Base-by-base conservation (phyloP, 352 stramenopile genomes). In the Phytopythium litorale region DNA sequence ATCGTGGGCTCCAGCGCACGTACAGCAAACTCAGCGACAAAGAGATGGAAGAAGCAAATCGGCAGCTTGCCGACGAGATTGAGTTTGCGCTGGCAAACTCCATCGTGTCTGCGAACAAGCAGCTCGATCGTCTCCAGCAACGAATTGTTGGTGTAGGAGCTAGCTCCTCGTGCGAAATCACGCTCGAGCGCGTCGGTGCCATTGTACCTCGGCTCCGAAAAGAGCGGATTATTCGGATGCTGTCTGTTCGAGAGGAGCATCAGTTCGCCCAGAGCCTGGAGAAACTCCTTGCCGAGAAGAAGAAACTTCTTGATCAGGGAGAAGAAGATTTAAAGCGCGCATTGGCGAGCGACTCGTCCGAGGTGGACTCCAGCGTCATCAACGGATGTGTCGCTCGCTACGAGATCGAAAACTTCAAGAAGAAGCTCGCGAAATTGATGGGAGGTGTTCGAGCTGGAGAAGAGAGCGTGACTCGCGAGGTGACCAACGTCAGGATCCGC, bases 391-490 rank as follows among this genome's bases (percentile, higher is more conserved):
- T 63, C 21, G 82, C 74, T 7, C 81, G 82, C 4, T 94, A 89
- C 54, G 83, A 91, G 30, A 72, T 91, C 18, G 81, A 88, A 4
- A 74, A 88, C 48, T 94, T 92, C 69, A 90, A 88, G 58, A 71
- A 76, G n/a, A 91, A 90, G 52, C 71, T 92, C 1, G 76, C 69
- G 0, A 87, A 89, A 56, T 62, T 92, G 3, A 86, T 92, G 76
- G 80, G 80, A 7, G 72, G 67, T 9, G 67, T 94, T 16, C 84
- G 80, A 40, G 76, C 64, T 21, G 77, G 80, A 8, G 78, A 88
- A 51, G 79, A 83, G 28, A 70, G 76, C 40, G 79, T 92, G 21
- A 49, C 60, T 7, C 82, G 75, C 53, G 85, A 91, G 33, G 87
- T 88, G 16, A 49, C 62, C 12, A 94, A 91, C 30, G 71, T 76